phyloP scores from a whole-genome alignment of 768 basidiomycete genomes.

The Auricularia heimuer region DNA sequence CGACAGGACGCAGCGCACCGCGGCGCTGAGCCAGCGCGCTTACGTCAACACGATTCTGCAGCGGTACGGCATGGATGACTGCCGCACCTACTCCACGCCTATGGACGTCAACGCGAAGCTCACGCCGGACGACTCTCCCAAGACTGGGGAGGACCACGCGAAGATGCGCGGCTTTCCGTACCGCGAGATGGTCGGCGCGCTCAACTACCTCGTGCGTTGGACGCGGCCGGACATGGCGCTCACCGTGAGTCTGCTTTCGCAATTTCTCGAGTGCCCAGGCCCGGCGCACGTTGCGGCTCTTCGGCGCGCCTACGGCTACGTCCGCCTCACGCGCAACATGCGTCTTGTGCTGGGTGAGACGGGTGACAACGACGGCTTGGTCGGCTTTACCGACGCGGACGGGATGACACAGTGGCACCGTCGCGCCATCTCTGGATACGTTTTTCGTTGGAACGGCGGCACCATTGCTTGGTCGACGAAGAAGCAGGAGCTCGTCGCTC shows the following conservation, averaged over 20 bases:
- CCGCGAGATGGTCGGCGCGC: not conserved
- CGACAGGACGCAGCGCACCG: slow-evolving; percentile 3
- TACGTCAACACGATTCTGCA: slow-evolving; percentile 13
- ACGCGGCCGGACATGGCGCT: slow-evolving; percentile 13
- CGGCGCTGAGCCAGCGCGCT: not conserved
- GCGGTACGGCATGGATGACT: slow-evolving; percentile 6
- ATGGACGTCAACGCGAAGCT: slow-evolving; percentile 12
- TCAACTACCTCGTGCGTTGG: not conserved
- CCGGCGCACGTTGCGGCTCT: not conserved
- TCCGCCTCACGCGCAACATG: not conserved
- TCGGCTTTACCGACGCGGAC: slow-evolving; percentile 14
- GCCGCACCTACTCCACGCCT: slow-evolving; percentile 6
- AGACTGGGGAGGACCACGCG: not conserved
- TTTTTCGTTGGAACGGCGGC: slow-evolving; percentile 22
- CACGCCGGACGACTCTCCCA: slow-evolving; percentile 2
- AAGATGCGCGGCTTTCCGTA: not conserved
- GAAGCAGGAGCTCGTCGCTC: slow-evolving; percentile 25
- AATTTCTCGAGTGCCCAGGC: not conserved
- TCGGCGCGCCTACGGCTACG: not conserved
- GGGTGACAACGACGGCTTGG: not conserved
- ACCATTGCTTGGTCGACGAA: slow-evolving; percentile 24
- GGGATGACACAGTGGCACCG: slow-evolving; percentile 16
- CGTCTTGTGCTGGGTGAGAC: not conserved
- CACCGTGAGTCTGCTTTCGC: not conserved
- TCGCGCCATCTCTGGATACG: slow-evolving; percentile 26